Evolutionary conservation across 805 yeast genomes (phyloP).

Genomic region (Diddensiella transvaalensis): DNA sequence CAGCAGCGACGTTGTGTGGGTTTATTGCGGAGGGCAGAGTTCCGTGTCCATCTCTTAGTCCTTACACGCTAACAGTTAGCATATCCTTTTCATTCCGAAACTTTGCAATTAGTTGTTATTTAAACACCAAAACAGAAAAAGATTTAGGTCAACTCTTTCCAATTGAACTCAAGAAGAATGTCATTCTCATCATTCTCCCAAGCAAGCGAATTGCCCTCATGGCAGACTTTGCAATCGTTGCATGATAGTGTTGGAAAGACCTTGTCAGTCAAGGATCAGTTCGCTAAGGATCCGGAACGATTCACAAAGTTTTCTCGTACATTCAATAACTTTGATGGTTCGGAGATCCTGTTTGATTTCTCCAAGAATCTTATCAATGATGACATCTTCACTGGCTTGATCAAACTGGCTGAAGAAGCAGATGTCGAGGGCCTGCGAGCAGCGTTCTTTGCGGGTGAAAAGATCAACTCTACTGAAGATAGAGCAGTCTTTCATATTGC

Average conservation of each 20-base stretch:
- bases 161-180: no score
- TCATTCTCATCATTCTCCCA: slow-evolving; percentile 50
- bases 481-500: slow-evolving; percentile 95
- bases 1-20: no score
- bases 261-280: slow-evolving; percentile 74
- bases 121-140: no score
- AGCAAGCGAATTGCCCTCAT: slow-evolving; percentile 74
- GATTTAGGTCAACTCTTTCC: no score
- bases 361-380: slow-evolving; percentile 92
- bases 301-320: slow-evolving; percentile 72
- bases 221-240: slow-evolving; percentile 70
- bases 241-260: slow-evolving; percentile 67
- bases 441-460: slow-evolving; percentile 86
- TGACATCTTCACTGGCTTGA: slow-evolving; percentile 62
- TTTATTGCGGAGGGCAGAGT: neutral
- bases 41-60: no score
- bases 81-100: no score
- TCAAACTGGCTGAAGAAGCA: slow-evolving; percentile 86
- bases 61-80: no score
- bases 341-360: slow-evolving; percentile 89
- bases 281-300: slow-evolving; percentile 68
- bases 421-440: slow-evolving; percentile 83
- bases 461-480: slow-evolving; percentile 93
- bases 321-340: slow-evolving; percentile 80
- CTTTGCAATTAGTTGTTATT: no score